phyloP scores from a whole-genome alignment of 805 yeast genomes.

The Saccharomycopsis babjevae region DNA sequence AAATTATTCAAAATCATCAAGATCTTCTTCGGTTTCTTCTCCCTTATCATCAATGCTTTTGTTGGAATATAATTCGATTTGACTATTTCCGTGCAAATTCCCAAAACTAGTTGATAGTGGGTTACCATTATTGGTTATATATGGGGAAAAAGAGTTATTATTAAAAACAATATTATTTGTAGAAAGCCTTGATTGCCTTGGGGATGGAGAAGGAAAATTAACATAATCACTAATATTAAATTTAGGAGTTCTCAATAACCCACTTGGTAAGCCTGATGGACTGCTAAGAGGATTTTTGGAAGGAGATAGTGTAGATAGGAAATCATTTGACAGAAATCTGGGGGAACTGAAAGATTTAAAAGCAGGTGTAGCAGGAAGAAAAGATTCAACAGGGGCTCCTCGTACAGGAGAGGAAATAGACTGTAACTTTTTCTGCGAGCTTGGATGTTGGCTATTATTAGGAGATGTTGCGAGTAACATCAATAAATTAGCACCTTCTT shows the following conservation, averaged over 20 bases:
- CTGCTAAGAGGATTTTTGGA: neutral
- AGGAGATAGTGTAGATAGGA: neutral
- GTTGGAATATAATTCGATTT: conserved; percentile 1
- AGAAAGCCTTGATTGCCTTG: conserved; percentile 20
- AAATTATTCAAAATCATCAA: conserved; percentile 5
- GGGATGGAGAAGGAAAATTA: conserved; percentile 68
- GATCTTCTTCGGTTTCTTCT: conserved; percentile 21
- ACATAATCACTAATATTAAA: conserved; percentile 80
- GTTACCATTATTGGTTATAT: neutral
- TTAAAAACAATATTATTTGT: neutral
- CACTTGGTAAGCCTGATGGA: conserved; percentile 13
- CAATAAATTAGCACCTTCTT: conserved; percentile 74
- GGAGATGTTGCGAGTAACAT: conserved; percentile 82
- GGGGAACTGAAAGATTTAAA: conserved; percentile 15
- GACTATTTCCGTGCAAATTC: conserved; percentile 2
- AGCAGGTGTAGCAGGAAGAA: conserved; percentile 13
- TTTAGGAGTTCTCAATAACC: conserved; percentile 40
- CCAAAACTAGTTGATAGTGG: neutral
- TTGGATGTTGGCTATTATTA: neutral
- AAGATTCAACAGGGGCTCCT: conserved; percentile 3
- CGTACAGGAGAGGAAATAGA: conserved; percentile 15
- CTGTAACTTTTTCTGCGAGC: neutral
- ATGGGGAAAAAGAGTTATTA: neutral
- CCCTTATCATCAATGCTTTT: conserved; percentile 19
- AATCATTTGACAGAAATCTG: neutral